Evolutionary conservation across 192 early-diverging fungal genomes (phyloP).

Genomic region (Backusella circina): DNA sequence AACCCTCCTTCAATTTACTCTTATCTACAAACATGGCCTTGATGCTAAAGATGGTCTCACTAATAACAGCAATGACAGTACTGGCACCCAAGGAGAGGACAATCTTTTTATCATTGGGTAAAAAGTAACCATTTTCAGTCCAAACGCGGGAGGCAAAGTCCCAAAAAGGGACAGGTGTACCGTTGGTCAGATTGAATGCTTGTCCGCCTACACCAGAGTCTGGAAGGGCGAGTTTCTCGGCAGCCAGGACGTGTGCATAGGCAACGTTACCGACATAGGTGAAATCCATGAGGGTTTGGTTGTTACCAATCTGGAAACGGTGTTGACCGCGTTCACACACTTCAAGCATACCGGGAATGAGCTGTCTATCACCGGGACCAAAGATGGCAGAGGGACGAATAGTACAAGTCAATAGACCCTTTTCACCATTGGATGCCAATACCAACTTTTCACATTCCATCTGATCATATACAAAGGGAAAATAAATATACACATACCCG

Average conservation of each 20-base stretch:
- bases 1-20: conserved; percentile 64
- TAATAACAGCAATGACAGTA: conserved; percentile 53
- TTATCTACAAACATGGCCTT: conserved; percentile 57
- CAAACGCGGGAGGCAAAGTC: conserved; percentile 75
- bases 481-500: background rate
- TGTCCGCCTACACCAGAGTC: conserved; percentile 40
- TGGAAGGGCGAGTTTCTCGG: conserved; percentile 54
- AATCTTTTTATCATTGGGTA: conserved; percentile 55
- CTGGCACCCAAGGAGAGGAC: conserved; percentile 52
- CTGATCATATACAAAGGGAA: conserved; percentile 15
- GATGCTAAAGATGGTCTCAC: conserved; percentile 60
- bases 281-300: conserved; percentile 80
- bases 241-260: conserved; percentile 86
- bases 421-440: conserved; percentile 64
- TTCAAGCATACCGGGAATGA: conserved; percentile 62
- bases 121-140: conserved; percentile 52
- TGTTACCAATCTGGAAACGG: conserved; percentile 81
- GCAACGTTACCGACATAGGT: conserved; percentile 96
- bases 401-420: conserved; percentile 64
- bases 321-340: conserved; percentile 58
- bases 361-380: conserved; percentile 79
- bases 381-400: conserved; percentile 91
- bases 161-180: conserved; percentile 87
- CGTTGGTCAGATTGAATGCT: conserved; percentile 91
- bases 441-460: conserved; percentile 68